Evolutionary conservation across 2,329 filamentous ascomycete genomes (phyloP).

Genomic region (Exophiala bonariae): DNA sequence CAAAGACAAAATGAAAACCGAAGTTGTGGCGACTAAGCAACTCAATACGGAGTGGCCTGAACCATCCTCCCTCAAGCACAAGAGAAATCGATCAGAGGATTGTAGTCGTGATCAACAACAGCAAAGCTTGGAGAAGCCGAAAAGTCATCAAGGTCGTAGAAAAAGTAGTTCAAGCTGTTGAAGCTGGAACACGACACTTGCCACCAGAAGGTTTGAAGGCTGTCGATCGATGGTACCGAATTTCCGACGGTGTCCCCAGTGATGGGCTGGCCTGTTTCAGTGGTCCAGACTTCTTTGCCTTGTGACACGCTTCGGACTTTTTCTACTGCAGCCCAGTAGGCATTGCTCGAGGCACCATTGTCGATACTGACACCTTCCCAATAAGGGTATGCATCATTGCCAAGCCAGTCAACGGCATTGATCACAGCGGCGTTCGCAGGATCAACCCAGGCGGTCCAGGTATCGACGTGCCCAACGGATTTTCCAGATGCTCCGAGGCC

Average conservation of each 20-base stretch:
- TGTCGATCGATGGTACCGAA: constrained; percentile 63
- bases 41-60: background rate
- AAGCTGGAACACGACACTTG: constrained; percentile 69
- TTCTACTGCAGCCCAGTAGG: constrained; percentile 51
- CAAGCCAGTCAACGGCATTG: constrained; percentile 63
- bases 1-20: background rate
- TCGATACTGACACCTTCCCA: constrained; percentile 62
- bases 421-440: constrained; percentile 60
- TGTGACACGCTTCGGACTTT: constrained; percentile 44
- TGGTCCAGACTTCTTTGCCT: constrained; percentile 78
- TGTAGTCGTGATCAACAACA: constrained; percentile 54
- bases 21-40: background rate
- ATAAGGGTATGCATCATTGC: constrained; percentile 67
- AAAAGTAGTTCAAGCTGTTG: constrained; percentile 70
- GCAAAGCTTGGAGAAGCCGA: constrained; percentile 70
- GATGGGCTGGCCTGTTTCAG: constrained; percentile 86
- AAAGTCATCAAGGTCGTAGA: constrained; percentile 71
- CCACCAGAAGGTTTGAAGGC: constrained; percentile 80
- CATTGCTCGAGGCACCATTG: constrained; percentile 45
- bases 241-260: constrained; percentile 63
- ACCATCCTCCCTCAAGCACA: constrained; percentile 26
- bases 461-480: constrained; percentile 67
- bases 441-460: constrained; percentile 65
- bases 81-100: constrained; percentile 39
- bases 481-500: constrained; percentile 45